Percentiles rank a stretch among this genome's conserved stretches.
phyloP scores from a whole-genome alignment of 2,329 filamentous ascomycete species.

The Epicoccum sorghinum region DNA sequence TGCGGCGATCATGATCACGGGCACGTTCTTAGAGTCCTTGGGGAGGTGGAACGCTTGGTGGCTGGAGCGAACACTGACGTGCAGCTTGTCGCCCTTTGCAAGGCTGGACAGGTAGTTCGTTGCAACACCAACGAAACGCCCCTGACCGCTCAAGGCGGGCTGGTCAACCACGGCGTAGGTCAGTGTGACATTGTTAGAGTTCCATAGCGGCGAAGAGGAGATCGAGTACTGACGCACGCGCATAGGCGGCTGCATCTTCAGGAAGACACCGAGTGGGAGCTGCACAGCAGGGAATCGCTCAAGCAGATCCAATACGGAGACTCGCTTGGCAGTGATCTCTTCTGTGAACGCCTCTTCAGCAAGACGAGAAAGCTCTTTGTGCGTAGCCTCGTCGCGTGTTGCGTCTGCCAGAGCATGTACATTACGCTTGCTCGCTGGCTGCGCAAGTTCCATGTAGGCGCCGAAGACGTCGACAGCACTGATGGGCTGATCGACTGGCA shows the following conservation, averaged over 20 bases:
- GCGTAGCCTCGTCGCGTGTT: conserved; percentile 56
- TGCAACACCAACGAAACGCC: conserved; percentile 53
- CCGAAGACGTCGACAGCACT: conserved; percentile 69
- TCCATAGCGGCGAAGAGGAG: conserved; percentile 72
- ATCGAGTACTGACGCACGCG: conserved; percentile 81
- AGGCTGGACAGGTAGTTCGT: conserved; percentile 51
- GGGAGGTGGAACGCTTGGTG: conserved; percentile 54
- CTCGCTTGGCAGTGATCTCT: conserved; percentile 58
- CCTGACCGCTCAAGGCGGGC: conserved; percentile 55
- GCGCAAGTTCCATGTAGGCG: conserved; percentile 74
- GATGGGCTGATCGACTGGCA: conserved; percentile 67
- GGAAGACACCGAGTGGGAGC: conserved; percentile 69
- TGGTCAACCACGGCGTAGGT: conserved; percentile 71
- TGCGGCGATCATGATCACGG: conserved; percentile 50
- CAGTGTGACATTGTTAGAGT: conserved; percentile 64
- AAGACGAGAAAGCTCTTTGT: conserved; percentile 57
- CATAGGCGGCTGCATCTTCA: conserved; percentile 77
- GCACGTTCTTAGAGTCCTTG: conserved; percentile 47
- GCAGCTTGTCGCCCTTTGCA: conserved; percentile 49
- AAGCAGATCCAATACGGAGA: conserved; percentile 72
- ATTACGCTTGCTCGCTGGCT: conserved; percentile 72
- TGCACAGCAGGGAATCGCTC: conserved; percentile 64
- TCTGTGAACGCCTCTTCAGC: conserved; percentile 48
- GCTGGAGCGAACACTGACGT: conserved; percentile 50
- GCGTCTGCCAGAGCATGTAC: conserved; percentile 58